Base-by-base conservation (phyloP, 2,329 filamentous ascomycete genomes). In the Penicillium fuscoglaucum region DNA sequence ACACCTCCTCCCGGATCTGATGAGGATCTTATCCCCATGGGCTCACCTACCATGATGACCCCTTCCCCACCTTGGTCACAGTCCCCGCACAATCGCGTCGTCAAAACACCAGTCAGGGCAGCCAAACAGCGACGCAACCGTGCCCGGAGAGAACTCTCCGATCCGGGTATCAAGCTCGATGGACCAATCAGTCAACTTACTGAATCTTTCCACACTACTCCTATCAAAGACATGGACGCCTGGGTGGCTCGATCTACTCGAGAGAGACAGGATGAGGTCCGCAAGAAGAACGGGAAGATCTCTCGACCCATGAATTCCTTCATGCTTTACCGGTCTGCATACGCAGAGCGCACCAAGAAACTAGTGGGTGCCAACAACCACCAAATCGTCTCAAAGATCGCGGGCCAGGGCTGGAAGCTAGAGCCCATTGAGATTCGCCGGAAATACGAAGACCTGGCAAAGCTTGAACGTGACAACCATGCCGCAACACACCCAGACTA, bases 251-350 rank as follows among this genome's bases (percentile, higher is more conserved):
- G 93, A 51, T 80, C 89, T 10, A 76, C 80, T 2, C 87, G 90
- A 57, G 82, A 82, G 7, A 85, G 93, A 57, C 81, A 80, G 49
- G 77, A 80, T 55, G 92, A 96, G 73, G 86, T 89, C 19, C 54
- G 54, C 44, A 83, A 85, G 67, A 91, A 87, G 68, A 79, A 86
- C 37, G 90, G 90, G 28, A 92, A 93, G 72, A 84, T 98, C 66
- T 91, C 93, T 68, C 84, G 95, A 31, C 93, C 95, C 3, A 96
- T 97, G 89, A 99, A 99, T 74, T 93, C 91, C 0, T 99, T 98
- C 79, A 96, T 99, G 89, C 81, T 99, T 51, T 99, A 99, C 74
- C 89, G 95, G 43, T 96, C 95, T 65, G 91, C 91, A 7, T 97
- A 91, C 71, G 90, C 96, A 60, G 90, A 95, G 61, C 83, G 92